Base-by-base conservation (phyloP, 2,329 filamentous ascomycete genomes). In the Xylaria sp. region DNA sequence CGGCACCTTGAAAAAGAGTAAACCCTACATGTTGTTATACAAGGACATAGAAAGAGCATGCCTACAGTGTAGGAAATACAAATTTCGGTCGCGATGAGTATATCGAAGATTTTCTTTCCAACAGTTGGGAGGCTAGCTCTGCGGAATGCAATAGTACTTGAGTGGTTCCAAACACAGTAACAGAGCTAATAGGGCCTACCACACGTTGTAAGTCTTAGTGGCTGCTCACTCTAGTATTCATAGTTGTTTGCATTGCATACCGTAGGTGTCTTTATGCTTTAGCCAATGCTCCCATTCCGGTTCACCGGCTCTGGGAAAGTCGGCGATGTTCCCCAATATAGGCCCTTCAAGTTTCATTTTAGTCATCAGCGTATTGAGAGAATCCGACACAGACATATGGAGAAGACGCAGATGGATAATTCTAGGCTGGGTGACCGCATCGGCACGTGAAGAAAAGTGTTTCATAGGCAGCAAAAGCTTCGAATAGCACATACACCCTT, bases 101-200 rank as follows among this genome's bases (percentile, higher is more conserved):
- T 52, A 74, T 76, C 9, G 73, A 61, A 0, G 75, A 75, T 2
- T 57, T 68, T 63, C 76, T 77, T 15, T 74, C 76, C 28, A 81
- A 62, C 1, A 81, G 66, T 9, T 80, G 77, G 8, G 74, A 69
- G 2, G 76, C 75, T 2, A 76, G 66, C 4, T 73, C 65, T 23
- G 70, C 66, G 61, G 78, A 76, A 53, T 81, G 76, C 3, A 82
- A 61, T 1, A 82, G 68, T 38, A 83, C 66, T 11, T 81, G 67
- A 1, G 77, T 77, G 33, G 74, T 73, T 1, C 78, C 79, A 1
- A 82, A 63, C 11, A 78, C 72, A 0, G 73, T 80, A 2, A 82
- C 62, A 8, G 77, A 80, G 61, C 77, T 77, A 5, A 78, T 70
- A 0, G 71, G 70, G 0, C 78, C 78, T 67, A 11, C 14, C 12